Evolutionary conservation across 805 yeast species (phyloP).

Genomic region (Komagataella phaffii): DNA sequence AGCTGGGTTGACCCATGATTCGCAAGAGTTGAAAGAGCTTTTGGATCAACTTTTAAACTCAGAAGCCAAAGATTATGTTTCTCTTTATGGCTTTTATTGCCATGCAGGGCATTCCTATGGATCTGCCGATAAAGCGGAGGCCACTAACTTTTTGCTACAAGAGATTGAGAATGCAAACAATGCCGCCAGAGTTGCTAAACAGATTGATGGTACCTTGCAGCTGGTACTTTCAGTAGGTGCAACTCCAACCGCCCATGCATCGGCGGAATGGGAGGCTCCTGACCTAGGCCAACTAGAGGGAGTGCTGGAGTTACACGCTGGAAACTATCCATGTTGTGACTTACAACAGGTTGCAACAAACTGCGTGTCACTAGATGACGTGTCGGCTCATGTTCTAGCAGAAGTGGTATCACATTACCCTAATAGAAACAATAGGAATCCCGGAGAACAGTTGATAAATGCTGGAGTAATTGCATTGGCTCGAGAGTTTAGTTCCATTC

Average conservation of each 20-base stretch:
- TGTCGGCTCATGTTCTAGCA: conserved; percentile 42
- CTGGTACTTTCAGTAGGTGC: conserved; percentile 64
- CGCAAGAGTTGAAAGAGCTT: conserved; percentile 21
- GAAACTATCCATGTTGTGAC: conserved; percentile 64
- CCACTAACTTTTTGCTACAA: conserved; percentile 31
- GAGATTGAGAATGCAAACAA: conserved; percentile 44
- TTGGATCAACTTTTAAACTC: conserved; percentile 18
- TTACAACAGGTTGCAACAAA: conserved; percentile 67
- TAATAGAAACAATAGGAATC: conserved; percentile 30
- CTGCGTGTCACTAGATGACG: conserved; percentile 28
- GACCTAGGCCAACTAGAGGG: conserved; percentile 19
- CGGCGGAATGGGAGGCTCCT: conserved; percentile 15
- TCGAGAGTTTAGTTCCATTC: conserved; percentile 45
- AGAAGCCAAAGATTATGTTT: conserved; percentile 18
- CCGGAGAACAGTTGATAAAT: conserved; percentile 54
- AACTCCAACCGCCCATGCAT: conserved; percentile 66
- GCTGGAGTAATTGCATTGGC: conserved; percentile 65
- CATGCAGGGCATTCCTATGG: conserved; percentile 72
- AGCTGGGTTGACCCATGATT: conserved; percentile 37
- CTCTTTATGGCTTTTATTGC: conserved; percentile 56
- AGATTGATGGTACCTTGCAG: conserved; percentile 20
- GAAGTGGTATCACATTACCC: conserved; percentile 50
- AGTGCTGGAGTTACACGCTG: conserved; percentile 63
- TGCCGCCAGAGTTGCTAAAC: conserved; percentile 30
- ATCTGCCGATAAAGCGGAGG: conserved; percentile 28